These are phyloP conservation scores for Cydonia oblonga DNA, from an alignment of 331 rosid genomes.

Conservation along the genomic window DNA sequence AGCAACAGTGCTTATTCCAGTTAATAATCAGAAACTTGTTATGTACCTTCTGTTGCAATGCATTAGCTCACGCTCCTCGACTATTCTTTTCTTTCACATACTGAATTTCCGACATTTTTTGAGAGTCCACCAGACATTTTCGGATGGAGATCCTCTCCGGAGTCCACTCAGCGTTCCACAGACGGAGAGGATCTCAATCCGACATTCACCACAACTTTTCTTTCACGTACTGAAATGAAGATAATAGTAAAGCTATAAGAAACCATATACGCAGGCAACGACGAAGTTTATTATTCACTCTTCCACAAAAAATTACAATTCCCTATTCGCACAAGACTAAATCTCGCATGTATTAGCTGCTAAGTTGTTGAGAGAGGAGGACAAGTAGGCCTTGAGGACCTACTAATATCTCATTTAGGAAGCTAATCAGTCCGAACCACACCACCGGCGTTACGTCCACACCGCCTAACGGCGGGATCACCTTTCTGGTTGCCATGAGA, in stretches of 20 bases:
- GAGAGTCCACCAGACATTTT: not conserved
- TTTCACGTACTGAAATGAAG: too few species aligned
- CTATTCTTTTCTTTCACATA: not conserved
- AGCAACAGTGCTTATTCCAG: not conserved
- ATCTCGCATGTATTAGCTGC: slow-evolving; percentile 1
- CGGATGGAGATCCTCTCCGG: too few species aligned
- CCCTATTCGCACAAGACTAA: not conserved
- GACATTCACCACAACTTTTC: too few species aligned
- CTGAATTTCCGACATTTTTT: not conserved
- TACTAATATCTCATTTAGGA: slow-evolving; percentile 83
- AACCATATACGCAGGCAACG: not conserved
- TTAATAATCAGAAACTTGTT: not conserved
- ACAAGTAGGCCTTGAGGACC: slow-evolving; percentile 94
- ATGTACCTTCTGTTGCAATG: not conserved
- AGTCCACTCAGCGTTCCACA: too few species aligned
- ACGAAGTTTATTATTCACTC: not conserved
- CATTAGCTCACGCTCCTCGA: not conserved
- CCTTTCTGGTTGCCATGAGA: slow-evolving; percentile 62
- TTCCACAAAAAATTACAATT: not conserved
- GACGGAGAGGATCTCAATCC: too few species aligned
- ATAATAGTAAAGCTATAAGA: too few species aligned
- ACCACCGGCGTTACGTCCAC: slow-evolving; percentile 93
- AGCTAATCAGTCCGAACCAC: slow-evolving; percentile 89
- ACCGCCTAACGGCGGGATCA: slow-evolving; percentile 90
- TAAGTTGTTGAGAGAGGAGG: slow-evolving; percentile 73